These are phyloP conservation scores for Penstemon newberryi DNA, from an alignment of 257 asterid species.

Conservation along the genomic window DNA sequence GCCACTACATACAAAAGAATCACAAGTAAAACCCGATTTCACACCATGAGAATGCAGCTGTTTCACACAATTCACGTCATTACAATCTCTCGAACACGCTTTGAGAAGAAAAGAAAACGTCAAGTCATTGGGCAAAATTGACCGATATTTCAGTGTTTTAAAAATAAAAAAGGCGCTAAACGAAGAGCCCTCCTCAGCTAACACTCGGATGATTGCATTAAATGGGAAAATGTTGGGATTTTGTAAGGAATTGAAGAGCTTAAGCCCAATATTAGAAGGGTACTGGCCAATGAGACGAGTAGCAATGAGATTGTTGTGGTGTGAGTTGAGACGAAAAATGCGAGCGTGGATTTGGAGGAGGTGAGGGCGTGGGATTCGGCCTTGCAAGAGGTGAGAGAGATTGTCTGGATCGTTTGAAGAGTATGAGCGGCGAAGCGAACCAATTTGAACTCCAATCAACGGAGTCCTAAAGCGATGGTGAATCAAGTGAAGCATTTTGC, in stretches of 20 bases:
- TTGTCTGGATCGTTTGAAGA: slow-evolving; percentile 3
- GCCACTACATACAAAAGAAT: slow-evolving; percentile 58
- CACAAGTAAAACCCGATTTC: slow-evolving; percentile 46
- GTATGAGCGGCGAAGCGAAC: background rate
- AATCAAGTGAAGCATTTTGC: background rate
- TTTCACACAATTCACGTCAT: slow-evolving; percentile 32
- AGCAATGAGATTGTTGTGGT: slow-evolving; percentile 68
- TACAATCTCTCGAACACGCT: slow-evolving; percentile 44
- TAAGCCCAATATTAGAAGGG: slow-evolving; percentile 47
- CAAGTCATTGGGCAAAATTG: slow-evolving; percentile 53
- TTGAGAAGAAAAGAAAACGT: slow-evolving; percentile 69
- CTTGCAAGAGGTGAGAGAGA: slow-evolving; percentile 55
- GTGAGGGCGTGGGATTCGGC: slow-evolving; percentile 47
- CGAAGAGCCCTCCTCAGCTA: slow-evolving; percentile 57
- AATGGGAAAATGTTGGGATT: slow-evolving; percentile 64
- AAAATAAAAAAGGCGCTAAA: slow-evolving; percentile 39
- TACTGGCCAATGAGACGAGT: slow-evolving; percentile 84
- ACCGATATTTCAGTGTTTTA: slow-evolving; percentile 32
- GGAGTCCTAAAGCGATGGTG: slow-evolving; percentile 14
- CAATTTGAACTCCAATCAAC: background rate
- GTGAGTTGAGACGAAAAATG: slow-evolving; percentile 45
- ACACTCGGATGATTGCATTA: slow-evolving; percentile 69
- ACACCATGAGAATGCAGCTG: slow-evolving; percentile 52
- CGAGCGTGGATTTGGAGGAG: slow-evolving; percentile 79
- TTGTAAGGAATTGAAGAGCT: slow-evolving; percentile 39